A percentile compares a stretch with the other conserved stretches of the same genome.
These are phyloP conservation scores for Penicillium coprophilum DNA, from an alignment of 495 filamentous ascomycete genomes.

Conservation along the genomic window DNA sequence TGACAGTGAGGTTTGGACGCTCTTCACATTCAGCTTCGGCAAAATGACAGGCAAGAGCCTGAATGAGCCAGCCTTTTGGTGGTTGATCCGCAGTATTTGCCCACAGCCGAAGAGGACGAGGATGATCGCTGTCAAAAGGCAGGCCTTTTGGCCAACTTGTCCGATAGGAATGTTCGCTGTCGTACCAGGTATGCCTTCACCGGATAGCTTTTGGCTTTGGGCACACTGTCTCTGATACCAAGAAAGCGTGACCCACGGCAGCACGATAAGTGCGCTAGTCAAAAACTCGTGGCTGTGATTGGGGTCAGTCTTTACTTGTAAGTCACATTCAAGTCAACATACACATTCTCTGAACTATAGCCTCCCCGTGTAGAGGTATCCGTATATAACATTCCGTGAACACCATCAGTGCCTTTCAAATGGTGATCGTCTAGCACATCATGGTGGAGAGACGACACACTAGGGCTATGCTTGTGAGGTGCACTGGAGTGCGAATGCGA, in stretches of 20 bases:
- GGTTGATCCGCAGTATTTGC: constrained; percentile 21
- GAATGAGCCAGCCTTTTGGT: constrained; percentile 10
- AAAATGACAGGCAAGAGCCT: constrained; percentile 14
- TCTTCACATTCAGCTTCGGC: constrained; percentile 21
- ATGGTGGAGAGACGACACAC: constrained; percentile 19
- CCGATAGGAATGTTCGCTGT: background rate
- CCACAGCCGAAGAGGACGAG: constrained; percentile 33
- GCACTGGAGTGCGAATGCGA: constrained; percentile 33
- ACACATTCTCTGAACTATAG: constrained; percentile 15
- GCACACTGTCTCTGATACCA: constrained; percentile 41
- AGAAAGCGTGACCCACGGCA: constrained; percentile 45
- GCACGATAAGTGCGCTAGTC: constrained; percentile 31
- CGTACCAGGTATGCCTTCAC: constrained; percentile 7
- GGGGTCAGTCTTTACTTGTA: constrained; percentile 16
- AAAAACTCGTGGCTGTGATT: constrained; percentile 33
- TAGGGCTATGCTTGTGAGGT: constrained; percentile 19
- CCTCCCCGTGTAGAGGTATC: background rate
- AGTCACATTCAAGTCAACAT: constrained; percentile 10
- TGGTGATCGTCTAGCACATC: constrained; percentile 18
- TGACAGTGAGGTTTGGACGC: constrained; percentile 20
- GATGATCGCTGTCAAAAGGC: constrained; percentile 26
- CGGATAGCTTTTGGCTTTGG: constrained; percentile 3
- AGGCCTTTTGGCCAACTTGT: constrained; percentile 20
- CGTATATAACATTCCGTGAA: background rate
- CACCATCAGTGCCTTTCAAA: background rate